Evolutionary conservation across 2,329 filamentous ascomycete species (phyloP), one percentile per base, ranked within the genome.

Genomic region (Blastomyces parvus): DNA sequence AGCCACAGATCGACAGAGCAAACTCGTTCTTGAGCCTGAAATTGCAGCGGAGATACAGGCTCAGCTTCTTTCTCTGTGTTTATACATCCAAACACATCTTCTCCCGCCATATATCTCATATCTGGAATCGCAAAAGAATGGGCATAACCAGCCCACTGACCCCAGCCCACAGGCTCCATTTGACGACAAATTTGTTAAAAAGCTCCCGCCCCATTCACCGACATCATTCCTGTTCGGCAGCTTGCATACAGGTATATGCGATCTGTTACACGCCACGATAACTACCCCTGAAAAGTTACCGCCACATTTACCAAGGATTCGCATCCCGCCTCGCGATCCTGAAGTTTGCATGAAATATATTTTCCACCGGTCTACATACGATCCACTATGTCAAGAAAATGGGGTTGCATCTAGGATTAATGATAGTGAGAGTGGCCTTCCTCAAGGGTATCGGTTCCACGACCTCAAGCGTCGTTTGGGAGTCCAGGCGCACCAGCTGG

Each of bases 261-360:
- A 62, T 2, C 62, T 74, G 5, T 67, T 78, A 14, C 52, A 57
- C 9, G 56, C 33, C 22, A 70, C 66, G 11, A 69, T 67, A 8
- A 48, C 62, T 5, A 72, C 68, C 33, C 58, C 61, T 0, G 59
- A 53, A 6, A 56, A 63, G 5, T 42, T 66, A 22, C 67, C 68
- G 1, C 14, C 69, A 1, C 59, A 69, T 2, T 68, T 69, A 1
- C 38, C 74, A 14, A 68, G 65, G 62, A 64, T 74, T 17, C 68
- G 73, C 11, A 30, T 55, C 33, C 53, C 36, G 65, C 69, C 70
- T 22, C 69, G 68, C 46, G 71, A 73, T 57, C 66, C 71, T 19
- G 67, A 69, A 2, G 70, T 71, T 2, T 77, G 75, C 63, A 64
- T 70, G 30, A 78, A 78, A 66, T 77, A 74, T 65, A 64, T 77